phyloP scores from a whole-genome alignment of 2,329 filamentous ascomycete species.

The Calonectria honghensis region DNA sequence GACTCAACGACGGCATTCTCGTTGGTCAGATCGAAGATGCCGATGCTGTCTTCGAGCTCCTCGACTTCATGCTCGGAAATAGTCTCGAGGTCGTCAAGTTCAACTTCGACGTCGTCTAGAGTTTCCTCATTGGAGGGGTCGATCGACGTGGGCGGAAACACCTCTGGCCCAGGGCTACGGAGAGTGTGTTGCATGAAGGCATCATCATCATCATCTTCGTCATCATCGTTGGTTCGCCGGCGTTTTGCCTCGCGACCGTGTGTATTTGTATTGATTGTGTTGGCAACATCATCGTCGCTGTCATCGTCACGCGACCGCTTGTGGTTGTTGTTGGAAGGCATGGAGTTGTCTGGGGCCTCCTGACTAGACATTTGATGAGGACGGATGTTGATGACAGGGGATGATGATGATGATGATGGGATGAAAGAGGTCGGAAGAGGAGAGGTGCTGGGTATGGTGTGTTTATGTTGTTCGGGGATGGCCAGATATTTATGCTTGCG shows the following conservation, averaged over 20 bases:
- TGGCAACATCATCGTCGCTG: neutral
- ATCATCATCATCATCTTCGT: neutral
- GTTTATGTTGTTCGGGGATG: neutral
- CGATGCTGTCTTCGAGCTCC: neutral
- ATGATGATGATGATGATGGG: neutral
- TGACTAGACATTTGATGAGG: slow-evolving; percentile 4
- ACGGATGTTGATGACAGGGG: neutral
- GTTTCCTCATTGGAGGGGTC: slow-evolving; percentile 8
- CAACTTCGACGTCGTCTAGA: slow-evolving; percentile 32
- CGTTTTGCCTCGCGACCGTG: slow-evolving; percentile 2
- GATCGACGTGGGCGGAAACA: neutral
- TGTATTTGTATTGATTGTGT: neutral
- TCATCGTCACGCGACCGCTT: slow-evolving; percentile 8
- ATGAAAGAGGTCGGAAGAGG: neutral
- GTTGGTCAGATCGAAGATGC: slow-evolving; percentile 3
- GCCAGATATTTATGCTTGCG: neutral
- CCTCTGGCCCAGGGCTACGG: neutral
- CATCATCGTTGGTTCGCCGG: neutral
- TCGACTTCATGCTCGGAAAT: slow-evolving; percentile 24
- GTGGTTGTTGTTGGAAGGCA: slow-evolving; percentile 8
- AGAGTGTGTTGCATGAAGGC: neutral
- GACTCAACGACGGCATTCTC: neutral
- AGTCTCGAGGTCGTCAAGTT: slow-evolving; percentile 35
- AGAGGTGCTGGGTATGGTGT: neutral
- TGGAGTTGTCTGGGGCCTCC: neutral